Evolutionary conservation across 805 yeast genomes (phyloP).

Genomic region (Candida pseudoglaebosa): DNA sequence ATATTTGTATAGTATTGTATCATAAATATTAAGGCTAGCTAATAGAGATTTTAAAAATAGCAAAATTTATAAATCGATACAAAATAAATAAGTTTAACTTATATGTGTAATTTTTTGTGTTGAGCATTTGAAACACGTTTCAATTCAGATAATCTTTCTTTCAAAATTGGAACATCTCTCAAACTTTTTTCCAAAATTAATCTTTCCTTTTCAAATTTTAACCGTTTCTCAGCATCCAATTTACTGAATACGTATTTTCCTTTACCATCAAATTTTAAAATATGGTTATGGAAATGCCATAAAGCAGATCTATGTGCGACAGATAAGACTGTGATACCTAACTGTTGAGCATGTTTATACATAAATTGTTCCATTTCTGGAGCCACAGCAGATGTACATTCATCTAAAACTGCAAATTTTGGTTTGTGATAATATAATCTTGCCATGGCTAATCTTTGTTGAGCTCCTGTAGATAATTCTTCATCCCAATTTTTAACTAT

Average conservation of each 20-base stretch:
- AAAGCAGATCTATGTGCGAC: conserved; percentile 90
- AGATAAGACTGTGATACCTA: conserved; percentile 78
- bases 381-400: conserved; percentile 92
- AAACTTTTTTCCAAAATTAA: conserved; percentile 63
- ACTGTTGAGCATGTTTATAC: conserved; percentile 74
- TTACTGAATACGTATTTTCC: conserved; percentile 61
- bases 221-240: conserved; percentile 69
- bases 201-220: conserved; percentile 75
- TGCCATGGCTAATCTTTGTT: conserved; percentile 91
- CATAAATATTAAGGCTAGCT: background rate
- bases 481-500: conserved; percentile 80
- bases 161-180: conserved; percentile 65
- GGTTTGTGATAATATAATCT: conserved; percentile 88
- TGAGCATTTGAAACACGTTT: conserved; percentile 47
- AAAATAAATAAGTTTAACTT: background rate
- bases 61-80: background rate
- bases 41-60: background rate
- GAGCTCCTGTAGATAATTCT: conserved; percentile 85
- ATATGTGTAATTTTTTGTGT: conserved; percentile 29
- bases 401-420: conserved; percentile 90
- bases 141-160: conserved; percentile 63
- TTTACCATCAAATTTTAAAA: conserved; percentile 82
- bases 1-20: background rate
- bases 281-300: conserved; percentile 85
- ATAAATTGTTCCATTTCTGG: conserved; percentile 87